Evolutionary conservation across 2,329 filamentous ascomycete species (phyloP).

Genomic region (Talaromyces sp.): DNA sequence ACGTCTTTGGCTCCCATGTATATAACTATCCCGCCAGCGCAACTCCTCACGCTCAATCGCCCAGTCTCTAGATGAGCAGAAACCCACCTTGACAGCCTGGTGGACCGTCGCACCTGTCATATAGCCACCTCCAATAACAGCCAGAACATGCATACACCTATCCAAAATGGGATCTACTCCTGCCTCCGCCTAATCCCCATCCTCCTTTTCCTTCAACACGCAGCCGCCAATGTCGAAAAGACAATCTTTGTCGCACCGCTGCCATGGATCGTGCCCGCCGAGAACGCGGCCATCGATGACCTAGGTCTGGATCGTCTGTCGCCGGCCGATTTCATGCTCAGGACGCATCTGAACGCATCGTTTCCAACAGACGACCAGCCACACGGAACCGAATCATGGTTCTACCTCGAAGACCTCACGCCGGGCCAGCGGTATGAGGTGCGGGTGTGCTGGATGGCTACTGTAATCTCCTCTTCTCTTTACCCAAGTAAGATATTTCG

Average conservation of each 20-base stretch:
- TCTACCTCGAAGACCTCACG: constrained; percentile 67
- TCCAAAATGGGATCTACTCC: not conserved
- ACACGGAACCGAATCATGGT: constrained; percentile 68
- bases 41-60: not conserved
- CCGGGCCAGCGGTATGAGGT: constrained; percentile 80
- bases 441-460: constrained; percentile 88
- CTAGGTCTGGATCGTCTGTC: constrained; percentile 65
- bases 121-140: not conserved
- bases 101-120: not conserved
- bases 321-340: constrained; percentile 53
- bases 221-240: constrained; percentile 79
- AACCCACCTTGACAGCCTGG: not conserved
- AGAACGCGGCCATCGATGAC: constrained; percentile 55
- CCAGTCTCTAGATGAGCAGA: not conserved
- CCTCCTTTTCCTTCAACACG: constrained; percentile 19
- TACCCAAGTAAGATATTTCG: not conserved
- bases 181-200: constrained; percentile 14
- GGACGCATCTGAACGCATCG: constrained; percentile 62
- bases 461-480: constrained; percentile 52
- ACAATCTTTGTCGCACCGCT: constrained; percentile 75
- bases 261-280: constrained; percentile 53
- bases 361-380: constrained; percentile 59
- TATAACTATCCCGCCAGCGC: not conserved
- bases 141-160: constrained; percentile 6
- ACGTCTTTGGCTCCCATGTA: not conserved